Conservation (phyloP, 208 protist genomes). For the Strigomonas culicis region DNA sequence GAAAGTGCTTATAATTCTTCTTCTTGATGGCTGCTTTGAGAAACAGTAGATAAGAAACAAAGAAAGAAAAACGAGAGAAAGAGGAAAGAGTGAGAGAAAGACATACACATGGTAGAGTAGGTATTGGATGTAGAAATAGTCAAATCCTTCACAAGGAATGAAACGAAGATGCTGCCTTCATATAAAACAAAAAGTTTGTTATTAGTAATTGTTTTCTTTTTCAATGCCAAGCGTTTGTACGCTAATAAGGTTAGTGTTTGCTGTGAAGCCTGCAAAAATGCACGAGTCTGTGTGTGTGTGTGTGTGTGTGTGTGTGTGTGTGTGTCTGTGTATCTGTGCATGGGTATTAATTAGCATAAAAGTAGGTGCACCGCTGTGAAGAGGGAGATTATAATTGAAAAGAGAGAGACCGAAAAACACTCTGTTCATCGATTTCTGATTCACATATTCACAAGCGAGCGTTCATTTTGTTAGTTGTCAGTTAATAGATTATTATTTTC, state of each 20-base stretch:
- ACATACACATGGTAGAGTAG: conserved; percentile 8
- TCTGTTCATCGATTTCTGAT: too few relatives aligned
- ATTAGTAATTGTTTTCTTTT: not conserved
- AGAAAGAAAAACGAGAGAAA: conserved; percentile 14
- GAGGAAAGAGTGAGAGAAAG: not conserved
- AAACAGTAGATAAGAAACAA: not conserved
- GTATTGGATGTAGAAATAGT: conserved; percentile 2
- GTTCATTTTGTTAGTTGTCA: conserved; percentile 3
- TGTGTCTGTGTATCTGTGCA: conserved; percentile 5
- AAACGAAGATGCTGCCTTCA: not conserved
- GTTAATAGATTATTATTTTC: not conserved
- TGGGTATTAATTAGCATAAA: too few relatives aligned
- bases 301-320: not conserved
- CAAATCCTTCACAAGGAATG: not conserved
- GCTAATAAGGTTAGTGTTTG: too few relatives aligned
- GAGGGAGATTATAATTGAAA: too few relatives aligned
- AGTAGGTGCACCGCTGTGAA: too few relatives aligned
- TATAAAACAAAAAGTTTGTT: not conserved
- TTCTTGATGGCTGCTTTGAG: too few relatives aligned
- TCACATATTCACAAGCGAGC: too few relatives aligned
- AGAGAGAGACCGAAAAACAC: too few relatives aligned
- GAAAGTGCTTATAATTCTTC: not conserved
- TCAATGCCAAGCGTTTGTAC: not conserved
- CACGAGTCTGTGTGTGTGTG: too few relatives aligned
- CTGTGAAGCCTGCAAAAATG: too few relatives aligned